Percentiles rank a stretch among this genome's conserved stretches.
Conservation (phyloP, 2,329 filamentous ascomycete genomes). For the Thermothelomyces thermophilus region DNA sequence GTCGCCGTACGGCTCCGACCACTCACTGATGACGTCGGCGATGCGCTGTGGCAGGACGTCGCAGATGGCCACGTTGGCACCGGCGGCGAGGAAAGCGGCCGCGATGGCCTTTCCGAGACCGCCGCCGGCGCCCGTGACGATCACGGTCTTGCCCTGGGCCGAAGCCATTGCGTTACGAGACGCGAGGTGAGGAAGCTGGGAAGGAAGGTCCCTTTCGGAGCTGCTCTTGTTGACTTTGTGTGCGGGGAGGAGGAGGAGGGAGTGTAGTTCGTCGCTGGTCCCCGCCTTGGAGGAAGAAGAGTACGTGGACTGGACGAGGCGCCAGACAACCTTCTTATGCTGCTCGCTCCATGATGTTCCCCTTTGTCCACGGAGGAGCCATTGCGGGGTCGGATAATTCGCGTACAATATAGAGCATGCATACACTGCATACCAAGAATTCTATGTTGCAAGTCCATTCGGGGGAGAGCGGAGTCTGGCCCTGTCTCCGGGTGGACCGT, state of each 20-base stretch:
- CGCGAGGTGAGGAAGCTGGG: background rate
- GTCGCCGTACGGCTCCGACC: slow-evolving; percentile 21
- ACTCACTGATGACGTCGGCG: slow-evolving; percentile 23
- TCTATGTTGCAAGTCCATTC: too few species aligned
- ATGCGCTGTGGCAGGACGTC: slow-evolving; percentile 30
- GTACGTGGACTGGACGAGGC: too few species aligned
- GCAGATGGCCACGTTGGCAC: slow-evolving; percentile 31
- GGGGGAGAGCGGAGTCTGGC: background rate
- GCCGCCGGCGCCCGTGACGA: slow-evolving; percentile 31
- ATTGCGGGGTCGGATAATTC: too few species aligned
- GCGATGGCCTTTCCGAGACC: slow-evolving; percentile 32
- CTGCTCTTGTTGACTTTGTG: too few species aligned
- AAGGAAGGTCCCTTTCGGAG: background rate
- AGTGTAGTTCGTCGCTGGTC: too few species aligned
- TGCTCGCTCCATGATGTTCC: too few species aligned
- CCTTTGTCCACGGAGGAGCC: too few species aligned
- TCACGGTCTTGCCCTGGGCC: slow-evolving; percentile 24
- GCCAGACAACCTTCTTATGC: too few species aligned
- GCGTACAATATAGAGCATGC: too few species aligned
- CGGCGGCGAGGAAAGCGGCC: slow-evolving; percentile 28
- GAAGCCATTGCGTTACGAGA: slow-evolving; percentile 18
- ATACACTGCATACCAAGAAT: too few species aligned
- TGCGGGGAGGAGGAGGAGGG: too few species aligned
- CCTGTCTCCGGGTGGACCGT: background rate
- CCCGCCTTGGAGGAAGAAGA: too few species aligned